Percentiles rank a stretch among this genome's conserved stretches.
These are phyloP conservation scores for Trypanosoma melophagium DNA, from an alignment of 208 protist species.

Conservation along the genomic window DNA sequence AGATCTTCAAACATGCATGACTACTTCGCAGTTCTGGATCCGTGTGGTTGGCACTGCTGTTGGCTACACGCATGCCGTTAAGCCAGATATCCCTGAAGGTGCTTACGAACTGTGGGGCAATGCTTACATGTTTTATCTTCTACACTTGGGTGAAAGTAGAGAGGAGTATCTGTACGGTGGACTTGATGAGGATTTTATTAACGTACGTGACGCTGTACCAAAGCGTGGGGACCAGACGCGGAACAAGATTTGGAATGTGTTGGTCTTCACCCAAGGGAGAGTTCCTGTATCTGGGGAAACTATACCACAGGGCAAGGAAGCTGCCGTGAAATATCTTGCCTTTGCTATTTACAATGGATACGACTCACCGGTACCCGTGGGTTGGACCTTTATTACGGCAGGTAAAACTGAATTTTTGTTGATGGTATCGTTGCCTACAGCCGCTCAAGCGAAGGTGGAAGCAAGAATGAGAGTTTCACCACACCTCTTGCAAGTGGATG, in stretches of 20 bases:
- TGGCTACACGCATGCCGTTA: constrained; percentile 6
- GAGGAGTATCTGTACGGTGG: constrained; percentile 14
- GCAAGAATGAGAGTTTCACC: constrained; percentile 8
- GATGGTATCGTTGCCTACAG: constrained; percentile 4
- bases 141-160: constrained; percentile 2
- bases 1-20: neutral
- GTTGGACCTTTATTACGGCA: constrained; percentile 15
- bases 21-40: constrained; percentile 7
- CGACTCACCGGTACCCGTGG: neutral
- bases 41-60: constrained; percentile 18
- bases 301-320: constrained; percentile 10
- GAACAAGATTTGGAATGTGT: constrained; percentile 2
- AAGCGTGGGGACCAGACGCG: neutral
- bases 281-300: constrained; percentile 4
- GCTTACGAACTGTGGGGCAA: constrained; percentile 10
- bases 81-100: neutral
- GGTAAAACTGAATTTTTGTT: constrained; percentile 21
- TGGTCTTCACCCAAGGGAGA: neutral
- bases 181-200: constrained; percentile 15
- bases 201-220: constrained; percentile 2
- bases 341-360: constrained; percentile 18
- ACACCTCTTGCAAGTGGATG: constrained; percentile 11
- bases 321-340: constrained; percentile 21
- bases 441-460: neutral
- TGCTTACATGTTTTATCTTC: constrained; percentile 1